These are phyloP conservation scores for Chytridium lagenaria DNA, from an alignment of 371 early-diverging fungal species.

Conservation along the genomic window DNA sequence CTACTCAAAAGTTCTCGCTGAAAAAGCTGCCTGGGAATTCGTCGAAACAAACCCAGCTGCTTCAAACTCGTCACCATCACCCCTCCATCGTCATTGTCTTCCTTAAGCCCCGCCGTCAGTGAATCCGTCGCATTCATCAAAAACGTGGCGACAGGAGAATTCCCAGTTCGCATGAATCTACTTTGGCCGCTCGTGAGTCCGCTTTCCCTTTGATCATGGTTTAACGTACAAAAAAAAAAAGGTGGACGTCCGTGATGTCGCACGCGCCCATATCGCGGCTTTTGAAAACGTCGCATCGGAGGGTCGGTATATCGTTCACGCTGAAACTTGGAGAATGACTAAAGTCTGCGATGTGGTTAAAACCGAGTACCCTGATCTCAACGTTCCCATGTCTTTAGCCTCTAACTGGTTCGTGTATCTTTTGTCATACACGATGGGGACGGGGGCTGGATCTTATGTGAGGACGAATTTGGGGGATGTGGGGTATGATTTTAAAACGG, in stretches of 20 bases:
- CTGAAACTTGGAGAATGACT: background rate
- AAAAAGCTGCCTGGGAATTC: conserved; percentile 47
- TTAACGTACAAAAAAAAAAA: no score
- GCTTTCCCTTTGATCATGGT: no score
- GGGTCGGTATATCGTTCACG: conserved; percentile 8
- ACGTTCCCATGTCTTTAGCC: background rate
- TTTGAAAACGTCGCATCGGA: background rate
- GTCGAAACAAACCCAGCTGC: conserved; percentile 16
- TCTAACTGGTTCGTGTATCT: background rate
- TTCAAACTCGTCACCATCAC: conserved; percentile 36
- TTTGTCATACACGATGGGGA: background rate
- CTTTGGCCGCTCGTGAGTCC: conserved; percentile 21
- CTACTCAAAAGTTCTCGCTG: conserved; percentile 44
- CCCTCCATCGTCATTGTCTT: conserved; percentile 37
- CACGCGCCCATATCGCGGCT: conserved; percentile 30
- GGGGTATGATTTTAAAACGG: background rate
- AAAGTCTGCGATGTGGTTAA: conserved; percentile 1
- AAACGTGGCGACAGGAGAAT: background rate
- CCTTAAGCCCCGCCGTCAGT: conserved; percentile 11
- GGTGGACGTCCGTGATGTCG: conserved; percentile 45
- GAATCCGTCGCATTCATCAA: conserved; percentile 20
- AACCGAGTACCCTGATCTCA: background rate
- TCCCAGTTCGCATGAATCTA: background rate
- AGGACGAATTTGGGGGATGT: conserved; percentile 3
- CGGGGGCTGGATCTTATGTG: conserved; percentile 5